Percentiles rank a stretch among this genome's conserved stretches.
Conservation (phyloP, 2,329 filamentous ascomycete species). For the Ascochyta rabiei region DNA sequence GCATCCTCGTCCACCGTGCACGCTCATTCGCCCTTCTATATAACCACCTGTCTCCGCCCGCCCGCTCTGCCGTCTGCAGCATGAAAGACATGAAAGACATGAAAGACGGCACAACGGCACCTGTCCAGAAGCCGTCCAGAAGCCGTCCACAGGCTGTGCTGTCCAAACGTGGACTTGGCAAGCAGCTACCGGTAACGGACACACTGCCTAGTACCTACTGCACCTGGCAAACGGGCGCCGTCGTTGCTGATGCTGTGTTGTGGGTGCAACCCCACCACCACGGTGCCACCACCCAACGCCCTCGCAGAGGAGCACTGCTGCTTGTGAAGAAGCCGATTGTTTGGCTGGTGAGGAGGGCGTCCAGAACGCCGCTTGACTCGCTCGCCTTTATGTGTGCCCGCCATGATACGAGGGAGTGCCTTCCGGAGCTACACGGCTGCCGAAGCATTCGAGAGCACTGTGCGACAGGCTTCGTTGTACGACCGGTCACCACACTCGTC, state of each 20-base stretch:
- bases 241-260: background rate
- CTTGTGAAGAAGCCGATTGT: slow-evolving; percentile 9
- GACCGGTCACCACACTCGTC: slow-evolving; percentile 14
- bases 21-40: slow-evolving; percentile 16
- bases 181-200: background rate
- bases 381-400: slow-evolving; percentile 17
- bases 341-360: slow-evolving; percentile 20
- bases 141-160: background rate
- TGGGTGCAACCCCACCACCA: slow-evolving; percentile 16
- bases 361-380: slow-evolving; percentile 36
- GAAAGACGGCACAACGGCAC: background rate
- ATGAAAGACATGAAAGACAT: background rate
- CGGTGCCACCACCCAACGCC: background rate
- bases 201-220: slow-evolving; percentile 1
- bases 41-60: background rate
- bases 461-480: slow-evolving; percentile 19
- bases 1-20: slow-evolving; percentile 7
- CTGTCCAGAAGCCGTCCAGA: slow-evolving; percentile 1
- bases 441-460: slow-evolving; percentile 21
- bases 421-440: slow-evolving; percentile 21
- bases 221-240: slow-evolving; percentile 10
- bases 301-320: background rate
- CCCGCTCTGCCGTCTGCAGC: background rate
- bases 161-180: slow-evolving; percentile 5
- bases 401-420: slow-evolving; percentile 26